These are phyloP conservation scores for Podochytrium sp. DNA, from an alignment of 192 early-diverging fungal species.

Conservation along the genomic window DNA sequence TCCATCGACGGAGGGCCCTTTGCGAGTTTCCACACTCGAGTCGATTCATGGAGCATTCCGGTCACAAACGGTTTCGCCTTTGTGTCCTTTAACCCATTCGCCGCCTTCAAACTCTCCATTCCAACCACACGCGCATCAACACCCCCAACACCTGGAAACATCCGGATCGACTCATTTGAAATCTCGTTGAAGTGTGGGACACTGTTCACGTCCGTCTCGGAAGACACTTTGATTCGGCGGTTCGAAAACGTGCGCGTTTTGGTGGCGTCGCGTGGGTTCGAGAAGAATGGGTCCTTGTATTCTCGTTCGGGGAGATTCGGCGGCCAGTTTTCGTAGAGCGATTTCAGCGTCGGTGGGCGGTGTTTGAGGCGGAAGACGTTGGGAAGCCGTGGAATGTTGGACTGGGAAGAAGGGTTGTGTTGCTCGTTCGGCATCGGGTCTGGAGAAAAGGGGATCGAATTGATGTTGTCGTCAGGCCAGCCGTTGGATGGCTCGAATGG, in stretches of 20 bases:
- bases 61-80: constrained; percentile 10
- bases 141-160: background rate
- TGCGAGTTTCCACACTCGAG: constrained; percentile 38
- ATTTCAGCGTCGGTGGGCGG: constrained; percentile 44
- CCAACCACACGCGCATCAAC: background rate
- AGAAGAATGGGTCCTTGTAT: constrained; percentile 67
- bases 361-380: constrained; percentile 33
- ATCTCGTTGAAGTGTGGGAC: background rate
- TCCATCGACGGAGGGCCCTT: constrained; percentile 44
- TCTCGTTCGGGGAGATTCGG: constrained; percentile 40
- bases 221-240: constrained; percentile 57
- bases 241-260: constrained; percentile 59
- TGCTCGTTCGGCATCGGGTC: background rate
- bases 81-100: background rate
- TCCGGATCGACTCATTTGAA: background rate
- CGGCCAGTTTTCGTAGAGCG: constrained; percentile 42
- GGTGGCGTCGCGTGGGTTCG: constrained; percentile 62
- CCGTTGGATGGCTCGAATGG: background rate
- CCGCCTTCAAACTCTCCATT: constrained; percentile 11
- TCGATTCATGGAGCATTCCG: background rate
- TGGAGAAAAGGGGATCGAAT: background rate
- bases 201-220: constrained; percentile 19
- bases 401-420: background rate
- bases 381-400: background rate
- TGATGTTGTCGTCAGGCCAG: background rate